phyloP scores from a whole-genome alignment of 495 filamentous ascomycete genomes.

The Penicillium steckii region DNA sequence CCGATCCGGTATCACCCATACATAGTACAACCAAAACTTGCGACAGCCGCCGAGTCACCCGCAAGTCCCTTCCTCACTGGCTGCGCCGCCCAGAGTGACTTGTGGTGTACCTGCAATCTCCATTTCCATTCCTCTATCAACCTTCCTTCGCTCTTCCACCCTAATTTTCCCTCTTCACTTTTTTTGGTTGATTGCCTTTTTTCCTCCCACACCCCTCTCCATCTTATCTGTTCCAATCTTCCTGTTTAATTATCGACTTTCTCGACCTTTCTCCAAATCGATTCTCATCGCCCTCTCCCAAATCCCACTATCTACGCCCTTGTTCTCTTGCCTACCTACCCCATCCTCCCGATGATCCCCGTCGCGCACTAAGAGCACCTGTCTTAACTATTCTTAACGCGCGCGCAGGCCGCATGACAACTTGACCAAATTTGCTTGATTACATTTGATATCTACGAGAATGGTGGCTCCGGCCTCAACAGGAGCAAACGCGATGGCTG shows the following conservation, averaged over 20 bases:
- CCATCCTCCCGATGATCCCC: conserved; percentile 35
- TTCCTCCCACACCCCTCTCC: too few species aligned
- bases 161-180: neutral
- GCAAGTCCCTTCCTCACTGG: neutral
- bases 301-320: conserved; percentile 13
- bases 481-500: conserved; percentile 42
- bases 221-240: neutral
- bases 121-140: neutral
- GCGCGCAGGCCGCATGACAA: conserved; percentile 19
- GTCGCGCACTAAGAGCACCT: conserved; percentile 27
- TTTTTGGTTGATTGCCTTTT: neutral
- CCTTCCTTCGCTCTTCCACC: neutral
- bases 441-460: conserved; percentile 13
- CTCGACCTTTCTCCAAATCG: neutral
- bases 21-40: neutral
- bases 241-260: neutral
- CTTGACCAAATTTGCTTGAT: conserved; percentile 8
- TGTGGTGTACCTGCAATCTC: neutral
- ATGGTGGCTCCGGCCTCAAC: conserved; percentile 55
- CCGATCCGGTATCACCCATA: neutral
- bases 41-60: neutral
- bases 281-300: neutral
- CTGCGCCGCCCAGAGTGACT: neutral
- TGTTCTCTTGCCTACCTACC: conserved; percentile 13
- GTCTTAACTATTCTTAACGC: conserved; percentile 27